Evolutionary conservation across 345 rosid genomes (phyloP), one percentile per base, ranked within the genome.

Genomic region (Arabis alpina): DNA sequence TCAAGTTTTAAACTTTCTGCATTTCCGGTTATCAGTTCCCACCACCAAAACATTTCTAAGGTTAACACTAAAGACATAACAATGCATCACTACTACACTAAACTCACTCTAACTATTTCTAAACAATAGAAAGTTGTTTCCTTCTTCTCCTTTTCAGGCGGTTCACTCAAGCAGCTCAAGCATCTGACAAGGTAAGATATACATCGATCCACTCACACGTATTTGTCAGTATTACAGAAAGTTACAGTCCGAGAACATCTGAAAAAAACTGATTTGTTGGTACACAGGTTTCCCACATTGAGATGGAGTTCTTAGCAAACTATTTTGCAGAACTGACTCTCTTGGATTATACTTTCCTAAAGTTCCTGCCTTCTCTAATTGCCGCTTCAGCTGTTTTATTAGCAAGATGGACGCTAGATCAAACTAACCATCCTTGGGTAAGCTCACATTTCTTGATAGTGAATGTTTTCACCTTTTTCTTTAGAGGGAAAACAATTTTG

Each of bases 311-410:
- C 64, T 73, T 89, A 80, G 93, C 97, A 60, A 91, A 91, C 79
- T 93, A 86, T 76, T 76, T 93, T 24, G 94, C 97, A 6, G 97
- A 91, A 79, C 54, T 91, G 78, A 87, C 89, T 44, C 95, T 91
- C n/a, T 34, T 83, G 30, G 95, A 91, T 50, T 91, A 91, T 67
- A 80, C 64, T 75, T 89, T 91, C 83, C 80, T 87, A 25, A 84
- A 81, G 83, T 85, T 83, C 77, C 73, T 85, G 37, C 98, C 98
- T 51, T 93, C 98, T 25, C 70, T 83, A 15, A 57, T 82, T 58
- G 98, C 98, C 34, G 98, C 98, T 27, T 89, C 98, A 61, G 88
- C 96, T 15, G 96, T 93, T 58, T 85, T 93, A 78, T 83, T 93
- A 15, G 97, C 99, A 49, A 77, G 82, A 80, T 91, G 97, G 96